These are phyloP conservation scores for Hygrophorus russula DNA, from an alignment of 768 basidiomycete species.

Conservation along the genomic window DNA sequence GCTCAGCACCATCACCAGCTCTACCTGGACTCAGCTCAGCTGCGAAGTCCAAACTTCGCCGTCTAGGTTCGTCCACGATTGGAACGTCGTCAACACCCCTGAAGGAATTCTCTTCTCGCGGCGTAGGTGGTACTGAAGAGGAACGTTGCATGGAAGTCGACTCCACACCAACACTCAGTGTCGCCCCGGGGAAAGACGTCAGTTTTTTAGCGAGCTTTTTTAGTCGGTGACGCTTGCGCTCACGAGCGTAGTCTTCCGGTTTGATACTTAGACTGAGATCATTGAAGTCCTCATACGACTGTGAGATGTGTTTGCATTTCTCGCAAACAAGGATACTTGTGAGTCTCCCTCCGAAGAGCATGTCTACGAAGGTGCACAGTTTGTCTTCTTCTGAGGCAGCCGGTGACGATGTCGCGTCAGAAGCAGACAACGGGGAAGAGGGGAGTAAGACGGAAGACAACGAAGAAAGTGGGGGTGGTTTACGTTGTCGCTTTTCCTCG, in stretches of 20 bases:
- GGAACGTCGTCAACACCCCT: slow-evolving; percentile 23
- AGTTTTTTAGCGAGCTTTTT: slow-evolving; percentile 64
- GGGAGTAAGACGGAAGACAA: slow-evolving; percentile 6
- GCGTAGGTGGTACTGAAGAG: slow-evolving; percentile 46
- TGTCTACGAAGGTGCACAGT: slow-evolving; percentile 70
- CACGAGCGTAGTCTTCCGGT: slow-evolving; percentile 63
- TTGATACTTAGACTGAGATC: slow-evolving; percentile 88
- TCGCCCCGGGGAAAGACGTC: slow-evolving; percentile 24
- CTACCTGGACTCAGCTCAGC: slow-evolving; percentile 11
- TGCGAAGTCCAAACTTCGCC: slow-evolving; percentile 33
- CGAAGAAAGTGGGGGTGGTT: slow-evolving; percentile 16
- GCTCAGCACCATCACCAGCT: background rate
- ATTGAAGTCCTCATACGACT: slow-evolving; percentile 89
- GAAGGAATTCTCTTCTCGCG: slow-evolving; percentile 14
- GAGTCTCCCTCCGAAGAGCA: slow-evolving; percentile 83
- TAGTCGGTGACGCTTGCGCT: slow-evolving; percentile 68
- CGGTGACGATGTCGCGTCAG: slow-evolving; percentile 6
- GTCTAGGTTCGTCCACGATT: slow-evolving; percentile 24
- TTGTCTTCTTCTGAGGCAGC: slow-evolving; percentile 29
- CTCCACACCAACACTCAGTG: slow-evolving; percentile 16
- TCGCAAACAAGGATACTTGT: slow-evolving; percentile 92
- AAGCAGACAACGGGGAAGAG: slow-evolving; percentile 16
- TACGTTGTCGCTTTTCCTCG: slow-evolving; percentile 24
- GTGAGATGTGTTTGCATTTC: slow-evolving; percentile 85
- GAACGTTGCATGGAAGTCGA: slow-evolving; percentile 27